These are phyloP conservation scores for Leccinum subrobustum DNA, from an alignment of 1,284 basidiomycete species.

Conservation along the genomic window DNA sequence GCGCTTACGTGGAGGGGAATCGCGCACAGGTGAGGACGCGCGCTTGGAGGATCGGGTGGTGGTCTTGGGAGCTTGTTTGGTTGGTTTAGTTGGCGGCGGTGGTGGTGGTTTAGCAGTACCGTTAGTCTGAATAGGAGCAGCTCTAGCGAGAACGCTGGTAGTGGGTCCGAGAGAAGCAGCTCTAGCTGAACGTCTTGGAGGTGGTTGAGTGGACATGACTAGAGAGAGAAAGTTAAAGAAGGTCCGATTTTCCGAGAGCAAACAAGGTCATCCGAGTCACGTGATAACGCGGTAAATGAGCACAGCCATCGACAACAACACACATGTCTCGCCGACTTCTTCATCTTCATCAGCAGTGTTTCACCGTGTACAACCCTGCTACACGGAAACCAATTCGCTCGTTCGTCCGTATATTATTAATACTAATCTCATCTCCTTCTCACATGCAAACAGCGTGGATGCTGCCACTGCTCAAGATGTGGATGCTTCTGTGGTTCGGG, in stretches of 20 bases:
- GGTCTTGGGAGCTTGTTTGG: constrained; percentile 33
- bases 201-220: constrained; percentile 32
- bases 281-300: constrained; percentile 18
- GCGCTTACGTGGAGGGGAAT: constrained; percentile 44
- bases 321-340: not conserved
- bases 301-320: constrained; percentile 21
- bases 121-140: constrained; percentile 29
- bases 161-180: constrained; percentile 42
- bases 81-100: not conserved
- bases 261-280: constrained; percentile 10
- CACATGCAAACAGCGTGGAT: constrained; percentile 35
- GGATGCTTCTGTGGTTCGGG: constrained; percentile 47
- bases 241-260: no score
- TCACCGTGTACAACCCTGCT: constrained; percentile 63
- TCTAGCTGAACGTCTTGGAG: constrained; percentile 51
- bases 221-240: not conserved
- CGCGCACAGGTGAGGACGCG: constrained; percentile 30
- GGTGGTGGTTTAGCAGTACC: constrained; percentile 27
- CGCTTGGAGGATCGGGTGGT: constrained; percentile 40
- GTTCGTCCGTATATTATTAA: constrained; percentile 39
- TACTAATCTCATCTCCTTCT: not conserved
- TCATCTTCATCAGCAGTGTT: not conserved
- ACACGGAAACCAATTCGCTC: constrained; percentile 57
- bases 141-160: constrained; percentile 27
- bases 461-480: constrained; percentile 50